Conservation (phyloP, 2,329 filamentous ascomycete genomes). For the Epichloe uncinata region DNA sequence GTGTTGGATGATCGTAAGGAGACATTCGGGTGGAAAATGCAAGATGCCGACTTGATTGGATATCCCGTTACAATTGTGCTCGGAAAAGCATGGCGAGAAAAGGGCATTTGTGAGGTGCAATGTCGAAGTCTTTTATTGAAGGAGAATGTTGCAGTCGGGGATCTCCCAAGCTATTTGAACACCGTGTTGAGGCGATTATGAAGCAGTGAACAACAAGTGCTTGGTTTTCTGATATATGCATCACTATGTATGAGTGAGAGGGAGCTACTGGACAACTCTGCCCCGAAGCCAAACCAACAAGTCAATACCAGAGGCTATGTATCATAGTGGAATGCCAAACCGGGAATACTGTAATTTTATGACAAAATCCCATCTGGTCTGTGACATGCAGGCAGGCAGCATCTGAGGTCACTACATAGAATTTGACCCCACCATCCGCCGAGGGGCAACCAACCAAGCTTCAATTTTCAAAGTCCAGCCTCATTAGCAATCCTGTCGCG, state of each 20-base stretch:
- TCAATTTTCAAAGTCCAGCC: background rate
- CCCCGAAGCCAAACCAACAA: background rate
- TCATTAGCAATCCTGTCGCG: background rate
- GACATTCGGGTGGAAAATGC: slow-evolving; percentile 70
- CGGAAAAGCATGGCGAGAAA: slow-evolving; percentile 53
- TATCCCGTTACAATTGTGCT: slow-evolving; percentile 76
- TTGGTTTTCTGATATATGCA: background rate
- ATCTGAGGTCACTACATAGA: background rate
- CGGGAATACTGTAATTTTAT: no score
- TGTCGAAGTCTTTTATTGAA: slow-evolving; percentile 55
- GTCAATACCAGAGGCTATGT: background rate
- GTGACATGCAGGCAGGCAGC: no score
- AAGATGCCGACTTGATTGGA: slow-evolving; percentile 78
- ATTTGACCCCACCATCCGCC: background rate
- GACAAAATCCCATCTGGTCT: no score
- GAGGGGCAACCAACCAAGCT: background rate
- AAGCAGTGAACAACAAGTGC: background rate
- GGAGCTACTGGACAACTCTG: background rate
- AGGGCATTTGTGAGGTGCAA: slow-evolving; percentile 59
- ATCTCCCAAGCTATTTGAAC: slow-evolving; percentile 31
- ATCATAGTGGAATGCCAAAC: no score
- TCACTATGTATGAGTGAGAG: background rate
- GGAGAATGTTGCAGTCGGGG: slow-evolving; percentile 39
- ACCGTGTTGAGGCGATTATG: slow-evolving; percentile 36
- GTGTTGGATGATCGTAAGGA: slow-evolving; percentile 62